Evolutionary conservation across 805 yeast genomes (phyloP), one percentile per base, ranked within the genome.

Genomic region (Barnettozyma vustinii): DNA sequence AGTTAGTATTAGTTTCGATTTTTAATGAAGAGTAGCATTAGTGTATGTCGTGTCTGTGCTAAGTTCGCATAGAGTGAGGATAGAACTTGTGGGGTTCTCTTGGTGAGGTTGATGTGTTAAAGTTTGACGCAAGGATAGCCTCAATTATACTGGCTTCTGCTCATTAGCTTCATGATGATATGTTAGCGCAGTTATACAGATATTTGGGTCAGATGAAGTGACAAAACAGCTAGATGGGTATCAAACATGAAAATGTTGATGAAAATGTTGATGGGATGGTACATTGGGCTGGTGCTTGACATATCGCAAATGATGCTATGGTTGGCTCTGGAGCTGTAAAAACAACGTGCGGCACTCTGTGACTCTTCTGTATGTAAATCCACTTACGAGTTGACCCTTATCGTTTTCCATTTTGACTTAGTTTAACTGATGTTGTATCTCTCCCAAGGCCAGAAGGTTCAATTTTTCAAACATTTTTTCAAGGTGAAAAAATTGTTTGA

Each of bases 371-470:
- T n/a, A n/a, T n/a, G 35, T 36, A 37, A 18, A 40, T 42, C 40
- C 32, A 88, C 96, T 77, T 87, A 89, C 97, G 80, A 90, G 84
- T 83, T 90, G 96, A 78, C 99, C 98, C 83, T 88, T 90, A 77
- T 94, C 98, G 99, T 94, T 92, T 86, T 92, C 98, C 99, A 92
- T 92, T 72, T 77, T 89, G 86, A 64, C 70, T 69, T 66, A 45
- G 39, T 53, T 60, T 54, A 51, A 27, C 32, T 27, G 48, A 40
- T 40, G 37, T 30, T 40, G 49, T 36, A 42, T 49, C 26, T n/a
- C n/a, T 13, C 19, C 18, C 16, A 23, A 18, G 15, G 10, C 23
- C 39, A 23, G 27, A 40, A 32, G 45, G 42, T 42, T 41, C 27
- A 36, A 40, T 33, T 46, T 41, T 44, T 37, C 43, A 44, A 44